Base-by-base conservation (phyloP, 2,329 filamentous ascomycete species). In the Waltergamsia citrina region DNA sequence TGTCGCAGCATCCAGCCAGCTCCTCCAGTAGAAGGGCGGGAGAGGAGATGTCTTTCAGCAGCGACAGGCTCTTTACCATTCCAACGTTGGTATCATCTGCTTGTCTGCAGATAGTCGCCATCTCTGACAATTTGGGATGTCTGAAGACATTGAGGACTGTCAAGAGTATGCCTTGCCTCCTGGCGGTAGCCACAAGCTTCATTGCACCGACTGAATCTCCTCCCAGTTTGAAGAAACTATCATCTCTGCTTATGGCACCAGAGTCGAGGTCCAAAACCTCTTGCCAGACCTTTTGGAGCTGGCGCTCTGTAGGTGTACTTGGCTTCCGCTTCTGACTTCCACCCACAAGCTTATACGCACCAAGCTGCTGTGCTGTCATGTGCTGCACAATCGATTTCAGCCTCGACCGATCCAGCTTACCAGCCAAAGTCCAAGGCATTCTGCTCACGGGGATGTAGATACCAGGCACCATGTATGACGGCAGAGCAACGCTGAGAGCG, bases 171-270 rank as follows among this genome's bases (percentile, higher is more conserved):
- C 63, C 65, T 17, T 64, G 60, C 3, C 58, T 54, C 19, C 71
- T 57, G 3, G 69, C 63, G 33, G 67, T 65, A 3, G 72, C 67
- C 1, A 77, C 74, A 1, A 79, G 54, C 46, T 70, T 74, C 71
- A 79, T 80, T 3, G 72, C 72, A 2, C 63, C 53, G 15, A 78
- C 69, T 0, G 73, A 78, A 50, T 78, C 72, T 17, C 74, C 74
- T 1, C 74, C 73, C 0, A 76, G 60, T 3, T 63, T 62, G 60
- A 78, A 76, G 53, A 78, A 78, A 51, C 67, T 72, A 43, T 76
- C 67, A 8, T 73, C 63, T 1, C 65, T 51, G 2, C 65, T 59
- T 15, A 77, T 70, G 4, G 29, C 7, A 7, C 32, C 34, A 6
- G 19, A n/a, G 10, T 35, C 28, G 7, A 35, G 14, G 3, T 31